A percentile compares a stretch with the other conserved stretches of the same genome.
Evolutionary conservation across 208 protist species (phyloP).

Genomic region (Trypanosoma melophagium): DNA sequence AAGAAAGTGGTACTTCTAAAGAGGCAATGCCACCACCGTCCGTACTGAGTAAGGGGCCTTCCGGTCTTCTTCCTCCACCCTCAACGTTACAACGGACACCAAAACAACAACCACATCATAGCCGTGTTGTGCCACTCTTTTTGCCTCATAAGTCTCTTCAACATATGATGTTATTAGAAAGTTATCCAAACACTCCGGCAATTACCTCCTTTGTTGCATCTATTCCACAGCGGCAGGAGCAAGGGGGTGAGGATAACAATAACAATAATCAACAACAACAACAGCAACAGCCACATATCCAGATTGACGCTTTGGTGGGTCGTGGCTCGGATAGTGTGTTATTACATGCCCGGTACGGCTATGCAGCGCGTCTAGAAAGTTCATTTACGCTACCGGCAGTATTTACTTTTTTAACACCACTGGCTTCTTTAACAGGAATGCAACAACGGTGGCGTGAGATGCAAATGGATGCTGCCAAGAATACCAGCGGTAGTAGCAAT

Average conservation of each 20-base stretch:
- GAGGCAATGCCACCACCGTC: constrained; percentile 8
- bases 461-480: constrained; percentile 16
- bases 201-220: constrained; percentile 48
- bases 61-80: background rate
- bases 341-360: constrained; percentile 75
- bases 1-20: constrained; percentile 6
- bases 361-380: constrained; percentile 56
- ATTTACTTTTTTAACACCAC: constrained; percentile 44
- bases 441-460: constrained; percentile 50
- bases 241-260: background rate
- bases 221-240: constrained; percentile 28
- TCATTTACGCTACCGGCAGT: constrained; percentile 44
- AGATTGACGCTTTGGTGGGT: constrained; percentile 61
- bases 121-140: constrained; percentile 57
- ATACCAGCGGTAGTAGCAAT: background rate
- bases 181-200: constrained; percentile 68
- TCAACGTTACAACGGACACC: background rate
- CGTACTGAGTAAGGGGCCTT: background rate
- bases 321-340: constrained; percentile 64
- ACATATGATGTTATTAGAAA: constrained; percentile 65
- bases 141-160: constrained; percentile 47
- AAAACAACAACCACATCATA: constrained; percentile 10
- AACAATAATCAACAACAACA: constrained; percentile 16
- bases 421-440: constrained; percentile 53
- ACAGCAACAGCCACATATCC: constrained; percentile 56